Conservation (phyloP, 805 yeast genomes). For the Komagataella mondaviorum region DNA sequence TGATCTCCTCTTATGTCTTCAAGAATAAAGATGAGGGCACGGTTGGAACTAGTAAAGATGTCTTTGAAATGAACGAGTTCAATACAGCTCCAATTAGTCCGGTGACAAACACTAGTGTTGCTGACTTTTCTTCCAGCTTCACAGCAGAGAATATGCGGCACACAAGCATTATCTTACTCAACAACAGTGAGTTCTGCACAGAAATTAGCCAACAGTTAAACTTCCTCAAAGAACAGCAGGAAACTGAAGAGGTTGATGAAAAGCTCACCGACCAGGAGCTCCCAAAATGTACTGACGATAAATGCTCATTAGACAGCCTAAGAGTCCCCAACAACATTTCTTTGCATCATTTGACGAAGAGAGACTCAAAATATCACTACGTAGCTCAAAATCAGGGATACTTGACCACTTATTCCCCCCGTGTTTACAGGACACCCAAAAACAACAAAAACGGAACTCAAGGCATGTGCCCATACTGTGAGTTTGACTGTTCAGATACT, state of each 20-base stretch:
- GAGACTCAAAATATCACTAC: neutral
- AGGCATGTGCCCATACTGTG: neutral
- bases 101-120: neutral
- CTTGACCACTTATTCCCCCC: neutral
- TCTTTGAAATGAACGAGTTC: neutral
- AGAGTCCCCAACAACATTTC: neutral
- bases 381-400: neutral
- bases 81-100: neutral
- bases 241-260: neutral
- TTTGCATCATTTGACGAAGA: neutral
- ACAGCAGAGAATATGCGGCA: neutral
- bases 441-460: neutral
- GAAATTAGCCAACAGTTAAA: neutral
- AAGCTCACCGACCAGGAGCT: neutral
- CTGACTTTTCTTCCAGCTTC: neutral
- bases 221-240: neutral
- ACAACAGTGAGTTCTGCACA: neutral
- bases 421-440: neutral
- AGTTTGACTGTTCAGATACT: neutral
- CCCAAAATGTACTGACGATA: neutral
- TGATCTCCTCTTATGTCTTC: neutral
- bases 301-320: neutral
- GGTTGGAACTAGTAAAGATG: neutral
- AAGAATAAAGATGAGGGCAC: neutral
- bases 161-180: neutral